Evolutionary conservation across 1,284 basidiomycete genomes (phyloP).

Genomic region (Ganoderma sp.): DNA sequence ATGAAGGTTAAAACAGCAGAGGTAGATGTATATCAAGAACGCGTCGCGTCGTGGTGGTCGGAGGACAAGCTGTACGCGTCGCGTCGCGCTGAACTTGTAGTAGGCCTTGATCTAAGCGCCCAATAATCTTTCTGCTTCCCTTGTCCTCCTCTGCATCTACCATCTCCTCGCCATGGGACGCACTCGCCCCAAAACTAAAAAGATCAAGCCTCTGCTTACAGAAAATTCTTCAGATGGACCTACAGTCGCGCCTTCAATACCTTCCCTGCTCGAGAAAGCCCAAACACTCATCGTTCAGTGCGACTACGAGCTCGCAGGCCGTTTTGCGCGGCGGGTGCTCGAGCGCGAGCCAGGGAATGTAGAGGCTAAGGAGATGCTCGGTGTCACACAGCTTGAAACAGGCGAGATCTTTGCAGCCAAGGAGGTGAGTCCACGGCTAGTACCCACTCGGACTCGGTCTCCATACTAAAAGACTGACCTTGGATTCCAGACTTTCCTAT

Average conservation of each 20-base stretch:
- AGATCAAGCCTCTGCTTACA: slow-evolving; percentile 43
- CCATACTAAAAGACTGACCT: slow-evolving; percentile 4
- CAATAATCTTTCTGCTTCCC: slow-evolving; percentile 25
- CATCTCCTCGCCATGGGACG: slow-evolving; percentile 59
- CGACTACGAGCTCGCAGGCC: slow-evolving; percentile 82
- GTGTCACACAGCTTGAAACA: slow-evolving; percentile 77
- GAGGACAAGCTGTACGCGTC: not conserved
- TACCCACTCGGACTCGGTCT: not conserved
- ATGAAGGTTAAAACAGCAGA: not conserved
- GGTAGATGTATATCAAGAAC: not conserved
- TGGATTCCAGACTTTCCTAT: slow-evolving; percentile 62
- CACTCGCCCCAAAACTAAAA: slow-evolving; percentile 61
- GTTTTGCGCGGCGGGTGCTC: slow-evolving; percentile 74
- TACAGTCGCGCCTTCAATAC: slow-evolving; percentile 47
- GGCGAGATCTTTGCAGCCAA: slow-evolving; percentile 80
- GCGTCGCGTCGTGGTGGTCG: slow-evolving; percentile 11
- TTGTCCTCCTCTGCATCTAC: slow-evolving; percentile 3
- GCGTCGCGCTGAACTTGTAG: not conserved
- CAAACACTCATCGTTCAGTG: slow-evolving; percentile 82
- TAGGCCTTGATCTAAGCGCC: slow-evolving; percentile 28
- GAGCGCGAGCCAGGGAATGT: slow-evolving; percentile 68
- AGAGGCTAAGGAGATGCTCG: slow-evolving; percentile 82
- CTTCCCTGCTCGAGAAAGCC: slow-evolving; percentile 73
- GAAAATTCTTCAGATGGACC: slow-evolving; percentile 39
- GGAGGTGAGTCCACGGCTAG: slow-evolving; percentile 53